Percentiles rank a stretch among this genome's conserved stretches.
Conservation (phyloP, 495 filamentous ascomycete species). For the Tuber brumale region DNA sequence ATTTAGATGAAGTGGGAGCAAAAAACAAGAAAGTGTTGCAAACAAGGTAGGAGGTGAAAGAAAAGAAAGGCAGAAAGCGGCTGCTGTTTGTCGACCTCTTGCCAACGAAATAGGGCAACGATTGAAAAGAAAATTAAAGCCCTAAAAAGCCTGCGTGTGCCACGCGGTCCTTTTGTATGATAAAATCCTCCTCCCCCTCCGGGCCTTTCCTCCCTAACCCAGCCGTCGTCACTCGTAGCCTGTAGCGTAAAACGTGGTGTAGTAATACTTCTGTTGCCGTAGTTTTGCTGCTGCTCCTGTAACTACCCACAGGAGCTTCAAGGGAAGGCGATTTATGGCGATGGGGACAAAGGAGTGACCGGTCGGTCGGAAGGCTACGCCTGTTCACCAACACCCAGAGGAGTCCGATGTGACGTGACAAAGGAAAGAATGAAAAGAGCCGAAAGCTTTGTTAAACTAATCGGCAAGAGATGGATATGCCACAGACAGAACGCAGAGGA, state of each 20-base stretch:
- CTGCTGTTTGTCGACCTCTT: background rate
- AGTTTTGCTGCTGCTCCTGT: background rate
- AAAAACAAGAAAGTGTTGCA: background rate
- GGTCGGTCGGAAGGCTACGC: background rate
- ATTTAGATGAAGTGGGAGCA: background rate
- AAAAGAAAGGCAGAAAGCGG: background rate
- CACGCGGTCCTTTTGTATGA: background rate
- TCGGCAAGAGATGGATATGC: background rate
- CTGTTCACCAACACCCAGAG: background rate
- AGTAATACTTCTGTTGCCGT: background rate
- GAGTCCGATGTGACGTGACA: conserved; percentile 2
- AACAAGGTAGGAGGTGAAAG: background rate
- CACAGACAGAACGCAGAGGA: conserved; percentile 1
- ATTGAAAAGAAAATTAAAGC: conserved; percentile 1
- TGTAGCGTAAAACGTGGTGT: background rate
- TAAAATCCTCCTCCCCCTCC: background rate
- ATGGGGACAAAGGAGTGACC: conserved; percentile 3
- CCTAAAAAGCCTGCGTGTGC: background rate
- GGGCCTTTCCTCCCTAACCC: background rate
- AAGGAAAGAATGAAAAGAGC: background rate
- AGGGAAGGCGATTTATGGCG: background rate
- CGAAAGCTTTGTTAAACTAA: background rate
- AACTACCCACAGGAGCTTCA: background rate
- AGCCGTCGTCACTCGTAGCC: background rate
- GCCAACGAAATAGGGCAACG: background rate